These are phyloP conservation scores for Vaccinium corymbosum DNA, from an alignment of 148 eudicot species.

Conservation along the genomic window DNA sequence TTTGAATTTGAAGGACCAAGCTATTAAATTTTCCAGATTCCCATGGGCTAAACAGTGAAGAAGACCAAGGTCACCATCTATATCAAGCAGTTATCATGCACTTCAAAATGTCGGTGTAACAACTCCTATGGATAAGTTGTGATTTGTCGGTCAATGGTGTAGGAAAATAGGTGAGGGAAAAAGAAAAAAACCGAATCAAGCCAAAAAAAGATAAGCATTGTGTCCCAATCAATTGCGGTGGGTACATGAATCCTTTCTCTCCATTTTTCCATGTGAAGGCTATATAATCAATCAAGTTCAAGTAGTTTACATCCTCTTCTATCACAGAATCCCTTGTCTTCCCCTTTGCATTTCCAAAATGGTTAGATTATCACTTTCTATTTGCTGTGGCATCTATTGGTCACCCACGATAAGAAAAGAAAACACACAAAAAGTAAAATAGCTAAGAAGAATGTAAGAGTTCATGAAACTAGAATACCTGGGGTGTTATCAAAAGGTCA, in stretches of 20 bases:
- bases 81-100: neutral
- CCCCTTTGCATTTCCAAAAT: neutral
- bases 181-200: neutral
- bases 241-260: neutral
- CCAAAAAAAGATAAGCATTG: neutral
- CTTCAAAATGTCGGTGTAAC: neutral
- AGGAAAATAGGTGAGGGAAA: neutral
- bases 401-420: neutral
- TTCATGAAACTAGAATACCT: conserved; percentile 40
- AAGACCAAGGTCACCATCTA: neutral
- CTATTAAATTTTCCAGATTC: neutral
- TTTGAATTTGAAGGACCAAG: neutral
- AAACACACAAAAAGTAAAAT: neutral
- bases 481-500: conserved; percentile 69
- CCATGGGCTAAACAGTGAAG: neutral
- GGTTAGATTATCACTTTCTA: neutral
- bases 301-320: neutral
- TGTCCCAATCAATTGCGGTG: neutral
- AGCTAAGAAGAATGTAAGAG: neutral
- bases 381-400: neutral
- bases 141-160: neutral
- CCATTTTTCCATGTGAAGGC: neutral
- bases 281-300: neutral
- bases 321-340: neutral
- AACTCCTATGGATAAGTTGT: neutral